A percentile compares a stretch with the other conserved stretches of the same genome.
phyloP scores from a whole-genome alignment of 257 asterid genomes.

The Cordia subcordata region DNA sequence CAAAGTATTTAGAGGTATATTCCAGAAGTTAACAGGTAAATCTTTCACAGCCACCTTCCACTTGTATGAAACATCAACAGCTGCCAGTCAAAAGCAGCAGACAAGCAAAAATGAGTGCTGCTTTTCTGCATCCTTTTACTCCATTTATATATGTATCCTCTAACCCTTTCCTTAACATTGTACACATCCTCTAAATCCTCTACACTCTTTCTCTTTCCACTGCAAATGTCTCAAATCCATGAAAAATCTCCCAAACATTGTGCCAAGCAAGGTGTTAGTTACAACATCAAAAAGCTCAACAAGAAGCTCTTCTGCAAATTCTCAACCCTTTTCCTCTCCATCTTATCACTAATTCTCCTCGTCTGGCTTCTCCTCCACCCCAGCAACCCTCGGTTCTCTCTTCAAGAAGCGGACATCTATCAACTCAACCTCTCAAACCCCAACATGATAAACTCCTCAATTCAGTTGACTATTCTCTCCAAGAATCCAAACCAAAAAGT shows the following conservation, averaged over 20 bases:
- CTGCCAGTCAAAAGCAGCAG: constrained; percentile 43
- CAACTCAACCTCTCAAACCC: constrained; percentile 67
- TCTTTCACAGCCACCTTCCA: neutral
- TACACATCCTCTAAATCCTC: constrained; percentile 6
- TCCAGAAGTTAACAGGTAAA: neutral
- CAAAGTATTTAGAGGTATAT: too few species aligned
- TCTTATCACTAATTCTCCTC: constrained; percentile 61
- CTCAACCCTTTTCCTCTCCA: constrained; percentile 53
- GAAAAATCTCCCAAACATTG: constrained; percentile 86
- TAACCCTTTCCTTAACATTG: constrained; percentile 22
- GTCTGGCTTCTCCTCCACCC: constrained; percentile 78
- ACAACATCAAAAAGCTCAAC: constrained; percentile 33
- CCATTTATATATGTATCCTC: constrained; percentile 24
- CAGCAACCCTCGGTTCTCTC: constrained; percentile 63
- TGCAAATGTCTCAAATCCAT: constrained; percentile 63
- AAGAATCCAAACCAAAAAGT: constrained; percentile 7
- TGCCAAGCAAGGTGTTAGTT: constrained; percentile 44
- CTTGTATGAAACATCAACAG: constrained; percentile 3
- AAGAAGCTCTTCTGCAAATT: constrained; percentile 43
- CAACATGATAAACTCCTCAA: constrained; percentile 72
- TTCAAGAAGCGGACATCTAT: constrained; percentile 54
- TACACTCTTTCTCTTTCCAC: constrained; percentile 1
- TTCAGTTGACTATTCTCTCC: constrained; percentile 9
- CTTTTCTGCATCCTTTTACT: constrained; percentile 20
- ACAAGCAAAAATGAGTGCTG: constrained; percentile 37